A percentile compares a stretch with the other conserved stretches of the same genome.
Evolutionary conservation across 176 grass and related monocot species (phyloP).

Genomic region (Oryza punctata): DNA sequence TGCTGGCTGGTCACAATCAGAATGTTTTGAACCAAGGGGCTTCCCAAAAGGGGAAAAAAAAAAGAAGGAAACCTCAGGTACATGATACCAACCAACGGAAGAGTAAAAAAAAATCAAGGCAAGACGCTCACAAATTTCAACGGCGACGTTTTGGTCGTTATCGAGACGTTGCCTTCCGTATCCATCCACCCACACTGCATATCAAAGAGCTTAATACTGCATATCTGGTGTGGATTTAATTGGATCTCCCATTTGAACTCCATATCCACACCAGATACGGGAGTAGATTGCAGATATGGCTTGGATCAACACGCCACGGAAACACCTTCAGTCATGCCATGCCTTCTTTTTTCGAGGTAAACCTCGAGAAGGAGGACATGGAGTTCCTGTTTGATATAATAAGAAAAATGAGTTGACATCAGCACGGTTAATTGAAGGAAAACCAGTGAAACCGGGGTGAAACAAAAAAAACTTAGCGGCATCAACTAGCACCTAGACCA

Average conservation of each 20-base stretch:
- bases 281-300: constrained; percentile 7
- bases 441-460: too few relatives aligned
- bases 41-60: background rate
- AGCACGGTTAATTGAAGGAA: too few relatives aligned
- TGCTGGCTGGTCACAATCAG: background rate
- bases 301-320: background rate
- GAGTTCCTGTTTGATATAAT: too few relatives aligned
- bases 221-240: too few relatives aligned
- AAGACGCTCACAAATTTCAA: background rate
- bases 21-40: background rate
- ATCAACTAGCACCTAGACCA: too few relatives aligned
- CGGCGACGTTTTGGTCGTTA: background rate
- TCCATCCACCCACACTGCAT: background rate
- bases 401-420: too few relatives aligned
- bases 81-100: background rate
- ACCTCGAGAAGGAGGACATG: too few relatives aligned
- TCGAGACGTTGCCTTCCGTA: constrained; percentile 22
- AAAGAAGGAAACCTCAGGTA: background rate
- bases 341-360: too few relatives aligned
- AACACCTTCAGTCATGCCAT: background rate
- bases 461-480: too few relatives aligned
- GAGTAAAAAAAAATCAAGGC: background rate
- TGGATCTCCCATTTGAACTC: background rate
- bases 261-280: constrained; percentile 2
- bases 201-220: background rate